These are phyloP conservation scores for Talaromyces sp. DNA, from an alignment of 2,329 filamentous ascomycete species.

Conservation along the genomic window DNA sequence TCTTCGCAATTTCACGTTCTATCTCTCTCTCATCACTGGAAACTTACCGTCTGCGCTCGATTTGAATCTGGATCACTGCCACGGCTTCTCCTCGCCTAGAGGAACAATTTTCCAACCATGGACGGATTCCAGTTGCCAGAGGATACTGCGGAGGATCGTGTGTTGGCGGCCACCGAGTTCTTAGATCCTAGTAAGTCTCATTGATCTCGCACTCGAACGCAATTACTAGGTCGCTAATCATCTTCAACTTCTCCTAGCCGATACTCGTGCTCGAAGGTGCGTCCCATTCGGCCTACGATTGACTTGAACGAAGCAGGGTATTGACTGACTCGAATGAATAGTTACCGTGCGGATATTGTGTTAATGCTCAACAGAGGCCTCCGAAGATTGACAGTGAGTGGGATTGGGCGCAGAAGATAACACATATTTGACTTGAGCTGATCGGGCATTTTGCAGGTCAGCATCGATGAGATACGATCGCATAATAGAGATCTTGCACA, in stretches of 20 bases:
- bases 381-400: conserved; percentile 51
- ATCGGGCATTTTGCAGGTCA: conserved; percentile 47
- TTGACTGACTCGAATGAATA: conserved; percentile 36
- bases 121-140: conserved; percentile 72
- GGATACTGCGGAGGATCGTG: conserved; percentile 75
- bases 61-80: not conserved
- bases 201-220: not conserved
- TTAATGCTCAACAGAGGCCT: conserved; percentile 61
- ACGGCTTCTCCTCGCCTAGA: conserved; percentile 16
- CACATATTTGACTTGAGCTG: not conserved
- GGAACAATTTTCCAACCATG: conserved; percentile 46
- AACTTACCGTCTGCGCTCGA: not conserved
- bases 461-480: conserved; percentile 83
- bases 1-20: no score
- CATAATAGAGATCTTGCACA: conserved; percentile 80
- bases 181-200: conserved; percentile 76
- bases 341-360: conserved; percentile 86
- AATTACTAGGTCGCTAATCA: conserved; percentile 9
- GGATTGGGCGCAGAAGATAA: not conserved
- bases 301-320: not conserved
- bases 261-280: conserved; percentile 53
- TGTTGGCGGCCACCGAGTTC: conserved; percentile 85
- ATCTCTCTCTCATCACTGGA: not conserved
- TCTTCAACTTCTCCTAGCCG: conserved; percentile 38
- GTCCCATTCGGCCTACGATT: conserved; percentile 12